These are phyloP conservation scores for Mucuna pruriens DNA, from an alignment of 306 rosid species.

Conservation along the genomic window DNA sequence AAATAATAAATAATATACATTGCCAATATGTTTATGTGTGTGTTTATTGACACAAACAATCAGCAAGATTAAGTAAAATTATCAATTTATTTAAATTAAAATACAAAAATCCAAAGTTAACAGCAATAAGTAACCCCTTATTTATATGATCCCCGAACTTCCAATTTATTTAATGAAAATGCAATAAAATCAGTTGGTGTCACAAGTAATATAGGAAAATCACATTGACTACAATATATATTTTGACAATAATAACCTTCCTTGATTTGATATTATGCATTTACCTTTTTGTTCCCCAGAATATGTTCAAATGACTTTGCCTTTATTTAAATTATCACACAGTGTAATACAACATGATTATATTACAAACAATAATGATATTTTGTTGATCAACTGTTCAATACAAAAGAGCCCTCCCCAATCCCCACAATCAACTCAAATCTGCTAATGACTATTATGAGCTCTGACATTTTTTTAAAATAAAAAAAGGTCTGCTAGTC, in stretches of 20 bases:
- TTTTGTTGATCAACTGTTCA: neutral
- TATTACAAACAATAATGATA: neutral
- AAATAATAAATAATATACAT: slow-evolving; percentile 12
- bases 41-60: slow-evolving; percentile 9
- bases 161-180: slow-evolving; percentile 4
- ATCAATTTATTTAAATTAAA: slow-evolving; percentile 24
- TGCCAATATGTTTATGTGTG: neutral
- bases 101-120: slow-evolving; percentile 9
- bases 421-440: slow-evolving; percentile 14
- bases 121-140: neutral
- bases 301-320: slow-evolving; percentile 13
- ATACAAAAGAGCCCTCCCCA: neutral
- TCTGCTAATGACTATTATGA: slow-evolving; percentile 8
- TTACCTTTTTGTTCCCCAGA: neutral
- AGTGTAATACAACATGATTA: neutral
- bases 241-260: neutral
- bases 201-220: neutral
- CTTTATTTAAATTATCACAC: neutral
- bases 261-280: slow-evolving; percentile 21
- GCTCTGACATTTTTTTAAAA: neutral
- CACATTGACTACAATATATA: slow-evolving; percentile 9
- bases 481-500: neutral
- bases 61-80: slow-evolving; percentile 16
- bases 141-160: slow-evolving; percentile 10
- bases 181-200: slow-evolving; percentile 5